Conservation (phyloP, 768 basidiomycete species). For the Pluteus cervinus region DNA sequence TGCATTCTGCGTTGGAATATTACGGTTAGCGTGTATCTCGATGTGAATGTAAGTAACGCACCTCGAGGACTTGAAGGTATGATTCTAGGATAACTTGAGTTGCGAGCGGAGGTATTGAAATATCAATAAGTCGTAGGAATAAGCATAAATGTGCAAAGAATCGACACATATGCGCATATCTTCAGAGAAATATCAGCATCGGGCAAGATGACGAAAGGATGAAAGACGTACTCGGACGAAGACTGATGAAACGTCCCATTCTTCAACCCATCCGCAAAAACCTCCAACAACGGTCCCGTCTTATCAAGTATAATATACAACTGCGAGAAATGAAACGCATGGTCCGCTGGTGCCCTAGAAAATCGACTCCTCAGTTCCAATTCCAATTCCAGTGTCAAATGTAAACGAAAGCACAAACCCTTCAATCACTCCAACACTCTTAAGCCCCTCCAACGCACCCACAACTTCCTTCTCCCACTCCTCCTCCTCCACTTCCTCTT, state of each 20-base stretch:
- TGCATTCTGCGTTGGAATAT: constrained; percentile 40
- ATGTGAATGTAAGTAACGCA: constrained; percentile 18
- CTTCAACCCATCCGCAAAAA: constrained; percentile 54
- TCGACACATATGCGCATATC: constrained; percentile 68
- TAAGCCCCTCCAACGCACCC: constrained; percentile 49
- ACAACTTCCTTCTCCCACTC: constrained; percentile 66
- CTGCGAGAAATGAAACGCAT: constrained; percentile 81
- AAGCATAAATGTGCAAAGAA: constrained; percentile 95
- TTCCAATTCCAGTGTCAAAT: neutral
- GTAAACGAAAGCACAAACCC: constrained; percentile 42
- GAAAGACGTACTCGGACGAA: constrained; percentile 48
- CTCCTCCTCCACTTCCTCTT: constrained; percentile 39
- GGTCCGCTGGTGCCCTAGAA: constrained; percentile 51
- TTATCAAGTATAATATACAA: constrained; percentile 69
- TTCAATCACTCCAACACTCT: constrained; percentile 52
- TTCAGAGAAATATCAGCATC: constrained; percentile 17
- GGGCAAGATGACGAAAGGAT: neutral
- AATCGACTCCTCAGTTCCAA: constrained; percentile 4
- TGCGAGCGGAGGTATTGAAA: constrained; percentile 64
- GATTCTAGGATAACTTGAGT: constrained; percentile 82
- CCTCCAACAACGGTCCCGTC: constrained; percentile 62
- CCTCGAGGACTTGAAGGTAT: constrained; percentile 86
- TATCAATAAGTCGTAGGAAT: constrained; percentile 77
- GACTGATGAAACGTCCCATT: constrained; percentile 41
- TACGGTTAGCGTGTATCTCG: constrained; percentile 1